A percentile compares a stretch with the other conserved stretches of the same genome.
Evolutionary conservation across 441 rosid species (phyloP).

Genomic region (Metrosideros polymorpha): DNA sequence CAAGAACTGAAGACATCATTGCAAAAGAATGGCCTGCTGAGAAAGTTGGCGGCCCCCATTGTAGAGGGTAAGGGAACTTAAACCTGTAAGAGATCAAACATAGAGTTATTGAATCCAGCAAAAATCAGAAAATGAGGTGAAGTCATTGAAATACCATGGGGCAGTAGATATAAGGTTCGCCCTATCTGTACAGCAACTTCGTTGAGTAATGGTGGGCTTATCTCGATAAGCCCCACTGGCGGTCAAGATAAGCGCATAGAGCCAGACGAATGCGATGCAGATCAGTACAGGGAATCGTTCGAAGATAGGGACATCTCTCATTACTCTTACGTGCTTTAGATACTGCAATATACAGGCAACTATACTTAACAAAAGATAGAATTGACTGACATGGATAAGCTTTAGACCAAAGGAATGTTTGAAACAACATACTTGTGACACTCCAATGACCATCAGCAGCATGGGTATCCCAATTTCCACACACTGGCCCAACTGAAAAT

Average conservation of each 20-base stretch:
- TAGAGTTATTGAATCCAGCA: neutral
- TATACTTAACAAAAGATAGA: neutral
- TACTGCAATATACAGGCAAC: conserved; percentile 46
- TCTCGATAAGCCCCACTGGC: conserved; percentile 59
- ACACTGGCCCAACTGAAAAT: conserved; percentile 51
- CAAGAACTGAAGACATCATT: conserved; percentile 71
- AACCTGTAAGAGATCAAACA: conserved; percentile 29
- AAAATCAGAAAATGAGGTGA: neutral
- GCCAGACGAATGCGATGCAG: conserved; percentile 49
- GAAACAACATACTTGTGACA: conserved; percentile 40
- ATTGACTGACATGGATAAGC: neutral
- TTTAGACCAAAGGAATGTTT: neutral
- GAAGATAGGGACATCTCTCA: conserved; percentile 49
- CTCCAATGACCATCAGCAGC: conserved; percentile 48
- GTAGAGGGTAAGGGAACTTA: conserved; percentile 69
- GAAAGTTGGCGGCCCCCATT: conserved; percentile 83
- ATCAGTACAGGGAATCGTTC: conserved; percentile 59
- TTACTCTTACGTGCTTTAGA: conserved; percentile 69
- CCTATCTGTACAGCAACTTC: conserved; percentile 55
- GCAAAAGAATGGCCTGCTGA: conserved; percentile 68
- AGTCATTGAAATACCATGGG: conserved; percentile 40
- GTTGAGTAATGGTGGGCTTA: conserved; percentile 34
- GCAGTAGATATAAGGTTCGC: conserved; percentile 70
- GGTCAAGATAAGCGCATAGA: conserved; percentile 50
- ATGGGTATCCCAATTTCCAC: conserved; percentile 68